A percentile compares a stretch with the other conserved stretches of the same genome.
These are phyloP conservation scores for Cymbopogon citratus DNA, from an alignment of 176 grass and related monocot genomes.

Conservation along the genomic window DNA sequence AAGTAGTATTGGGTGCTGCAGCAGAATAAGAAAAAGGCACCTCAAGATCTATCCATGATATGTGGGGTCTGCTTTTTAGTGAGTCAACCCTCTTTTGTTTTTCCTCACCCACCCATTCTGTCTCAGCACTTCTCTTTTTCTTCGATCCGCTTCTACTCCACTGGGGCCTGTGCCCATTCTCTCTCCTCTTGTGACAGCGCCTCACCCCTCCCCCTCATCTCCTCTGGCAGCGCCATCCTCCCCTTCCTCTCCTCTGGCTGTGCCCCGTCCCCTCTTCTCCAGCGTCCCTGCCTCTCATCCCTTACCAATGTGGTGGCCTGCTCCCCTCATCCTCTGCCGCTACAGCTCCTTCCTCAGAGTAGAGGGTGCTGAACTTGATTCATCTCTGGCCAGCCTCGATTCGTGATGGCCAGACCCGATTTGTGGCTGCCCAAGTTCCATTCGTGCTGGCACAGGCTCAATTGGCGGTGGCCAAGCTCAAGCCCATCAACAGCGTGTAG, in stretches of 20 bases:
- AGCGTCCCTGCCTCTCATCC: background rate
- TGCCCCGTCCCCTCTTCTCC: background rate
- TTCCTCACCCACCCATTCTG: background rate
- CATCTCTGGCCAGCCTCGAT: background rate
- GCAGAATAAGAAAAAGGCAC: background rate
- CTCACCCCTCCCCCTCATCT: background rate
- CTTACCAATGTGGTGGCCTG: background rate
- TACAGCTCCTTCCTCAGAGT: background rate
- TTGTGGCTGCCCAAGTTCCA: background rate
- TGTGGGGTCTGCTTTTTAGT: background rate
- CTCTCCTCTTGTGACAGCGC: background rate
- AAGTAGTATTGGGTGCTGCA: background rate
- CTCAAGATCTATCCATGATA: background rate
- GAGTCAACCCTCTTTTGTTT: background rate
- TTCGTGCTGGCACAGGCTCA: background rate
- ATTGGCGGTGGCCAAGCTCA: background rate
- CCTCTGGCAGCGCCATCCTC: background rate
- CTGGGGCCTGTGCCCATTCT: background rate
- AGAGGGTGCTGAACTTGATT: background rate
- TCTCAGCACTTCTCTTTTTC: background rate
- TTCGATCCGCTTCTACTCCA: background rate
- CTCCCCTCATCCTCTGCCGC: background rate
- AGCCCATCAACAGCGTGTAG: background rate
- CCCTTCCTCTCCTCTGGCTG: background rate
- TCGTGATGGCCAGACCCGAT: background rate